phyloP scores from a whole-genome alignment of 1,139 yeast species.

The Arxiozyma heterogenica region DNA sequence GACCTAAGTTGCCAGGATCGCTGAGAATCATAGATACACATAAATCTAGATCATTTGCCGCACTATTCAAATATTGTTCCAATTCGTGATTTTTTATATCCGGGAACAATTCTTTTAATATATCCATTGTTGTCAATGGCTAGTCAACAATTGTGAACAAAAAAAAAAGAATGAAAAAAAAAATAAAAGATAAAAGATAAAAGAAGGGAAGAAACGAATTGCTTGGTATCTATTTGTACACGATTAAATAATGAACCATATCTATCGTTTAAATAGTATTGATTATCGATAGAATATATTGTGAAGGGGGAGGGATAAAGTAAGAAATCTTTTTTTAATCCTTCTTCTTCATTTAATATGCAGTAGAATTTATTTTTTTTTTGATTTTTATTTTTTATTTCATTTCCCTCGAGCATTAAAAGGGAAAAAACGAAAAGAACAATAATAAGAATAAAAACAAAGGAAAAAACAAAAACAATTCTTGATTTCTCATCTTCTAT shows the following conservation, averaged over 20 bases:
- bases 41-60: constrained; percentile 19
- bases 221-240: too few relatives aligned
- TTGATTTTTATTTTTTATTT: too few relatives aligned
- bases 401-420: neutral
- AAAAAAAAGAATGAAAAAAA: too few relatives aligned
- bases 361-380: too few relatives aligned
- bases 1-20: constrained; percentile 1
- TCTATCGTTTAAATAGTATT: too few relatives aligned
- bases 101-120: constrained; percentile 19
- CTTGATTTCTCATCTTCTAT: neutral
- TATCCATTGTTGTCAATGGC: neutral
- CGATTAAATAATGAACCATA: too few relatives aligned
- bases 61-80: constrained; percentile 13
- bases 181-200: too few relatives aligned
- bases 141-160: neutral
- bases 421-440: neutral
- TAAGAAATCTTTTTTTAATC: too few relatives aligned
- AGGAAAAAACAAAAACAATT: neutral
- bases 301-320: too few relatives aligned
- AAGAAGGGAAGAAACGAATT: too few relatives aligned
- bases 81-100: constrained; percentile 9
- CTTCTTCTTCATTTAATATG: neutral
- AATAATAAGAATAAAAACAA: neutral
- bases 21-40: constrained; percentile 23
- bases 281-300: too few relatives aligned